phyloP scores from a whole-genome alignment of 257 asterid species.

The Cruciata laevipes region DNA sequence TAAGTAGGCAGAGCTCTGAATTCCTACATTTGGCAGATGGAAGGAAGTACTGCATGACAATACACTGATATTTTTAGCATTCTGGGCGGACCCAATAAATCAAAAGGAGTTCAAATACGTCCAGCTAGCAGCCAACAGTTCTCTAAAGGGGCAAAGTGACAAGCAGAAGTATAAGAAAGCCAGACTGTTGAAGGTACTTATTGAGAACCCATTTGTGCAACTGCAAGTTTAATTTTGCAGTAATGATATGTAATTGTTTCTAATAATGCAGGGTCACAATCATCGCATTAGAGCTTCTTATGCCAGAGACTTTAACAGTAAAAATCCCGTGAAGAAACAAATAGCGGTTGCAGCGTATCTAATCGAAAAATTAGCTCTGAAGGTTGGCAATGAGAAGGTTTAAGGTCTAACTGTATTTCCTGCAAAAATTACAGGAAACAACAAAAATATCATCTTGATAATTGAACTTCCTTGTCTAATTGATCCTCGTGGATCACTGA shows the following conservation, averaged over 20 bases:
- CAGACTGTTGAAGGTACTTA: constrained; percentile 65
- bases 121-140: too few relatives aligned
- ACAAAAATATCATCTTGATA: not conserved
- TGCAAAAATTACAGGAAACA: too few relatives aligned
- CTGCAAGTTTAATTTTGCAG: not conserved
- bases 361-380: constrained; percentile 93
- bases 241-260: constrained; percentile 19
- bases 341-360: constrained; percentile 99
- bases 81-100: constrained; percentile 92
- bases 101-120: constrained; percentile 79
- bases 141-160: constrained; percentile 96
- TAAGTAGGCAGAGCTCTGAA: constrained; percentile 12
- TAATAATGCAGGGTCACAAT: constrained; percentile 55
- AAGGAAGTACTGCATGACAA: constrained; percentile 88
- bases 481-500: not conserved
- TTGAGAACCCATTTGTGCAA: not conserved
- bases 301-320: constrained; percentile 62
- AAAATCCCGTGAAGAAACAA: constrained; percentile 76
- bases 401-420: constrained; percentile 2
- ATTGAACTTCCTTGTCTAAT: too few relatives aligned
- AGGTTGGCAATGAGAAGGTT: constrained; percentile 99
- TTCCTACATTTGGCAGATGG: constrained; percentile 56
- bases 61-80: constrained; percentile 96
- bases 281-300: constrained; percentile 70
- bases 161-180: constrained; percentile 97